Evolutionary conservation across 2,329 filamentous ascomycete genomes (phyloP), one percentile per base, ranked within the genome.

Genomic region (Claviceps sp.): DNA sequence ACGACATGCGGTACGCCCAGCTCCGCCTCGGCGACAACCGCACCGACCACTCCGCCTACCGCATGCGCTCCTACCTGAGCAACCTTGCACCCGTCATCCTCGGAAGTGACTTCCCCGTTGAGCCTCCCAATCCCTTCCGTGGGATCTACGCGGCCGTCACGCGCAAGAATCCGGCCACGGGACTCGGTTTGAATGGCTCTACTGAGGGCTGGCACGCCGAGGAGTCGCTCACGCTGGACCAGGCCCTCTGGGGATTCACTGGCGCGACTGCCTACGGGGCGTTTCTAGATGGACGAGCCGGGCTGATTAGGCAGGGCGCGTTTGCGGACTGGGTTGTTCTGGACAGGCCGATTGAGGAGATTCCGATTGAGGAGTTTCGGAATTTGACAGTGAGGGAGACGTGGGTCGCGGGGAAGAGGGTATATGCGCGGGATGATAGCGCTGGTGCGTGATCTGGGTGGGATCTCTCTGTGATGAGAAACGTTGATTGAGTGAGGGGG

Each of bases 261-360:
- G 65, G 68, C 8, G 77, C 75, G 1, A 74, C 78, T 3, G 81
- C 81, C 1, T 73, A 77, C 57, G 81, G 73, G 0, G 78, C 72
- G 1, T 83, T 83, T 48, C 67, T 78, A 48, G 79, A 84, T 46
- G 74, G 72, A 0, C 73, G 71, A 56, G 77, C 78, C 1, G 83
- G 82, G 0, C 69, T 76, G 0, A 82, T 87, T 34, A 65, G 71
- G 51, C 64, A 70, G n/a, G 81, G 80, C 0, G 78, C 77, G 1
- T 79, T 78, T 62, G 84, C 82, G 0, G 84, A 87, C 63, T 87
- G 82, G 82, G 71, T 87, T 4, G 81, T 87, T n/a, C 64, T 87
- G 13, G 81, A 85, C 56, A 62, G 69, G 55, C 74, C 78, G 45
- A 60, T 85, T 0, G 74, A 77, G 51, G 67, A 60, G 0, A 63